Evolutionary conservation across 108 stramenopile genomes (phyloP).

Genomic region (Phaeodactylum tricornutum): DNA sequence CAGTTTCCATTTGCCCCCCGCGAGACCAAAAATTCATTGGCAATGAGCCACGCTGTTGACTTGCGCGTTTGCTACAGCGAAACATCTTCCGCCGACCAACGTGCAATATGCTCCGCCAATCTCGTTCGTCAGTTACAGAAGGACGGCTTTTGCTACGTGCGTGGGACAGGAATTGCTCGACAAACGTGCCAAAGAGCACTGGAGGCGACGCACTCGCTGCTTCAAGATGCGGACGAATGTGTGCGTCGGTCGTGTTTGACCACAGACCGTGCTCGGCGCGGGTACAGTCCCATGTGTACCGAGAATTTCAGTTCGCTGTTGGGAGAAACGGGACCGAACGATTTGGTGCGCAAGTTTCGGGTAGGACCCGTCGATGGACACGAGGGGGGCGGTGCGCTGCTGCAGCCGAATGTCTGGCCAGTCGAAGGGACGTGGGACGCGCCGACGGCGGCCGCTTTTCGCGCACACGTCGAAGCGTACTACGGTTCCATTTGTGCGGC

Average conservation of each 20-base stretch:
- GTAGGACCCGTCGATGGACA: constrained; percentile 28
- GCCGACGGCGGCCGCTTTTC: constrained; percentile 24
- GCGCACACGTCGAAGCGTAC: constrained; percentile 32
- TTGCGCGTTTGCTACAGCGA: constrained; percentile 34
- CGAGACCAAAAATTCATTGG: not conserved
- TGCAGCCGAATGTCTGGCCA: constrained; percentile 64
- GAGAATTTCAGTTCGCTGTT: constrained; percentile 70
- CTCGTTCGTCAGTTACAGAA: constrained; percentile 24
- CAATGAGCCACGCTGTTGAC: constrained; percentile 19
- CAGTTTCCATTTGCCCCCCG: constrained; percentile 65
- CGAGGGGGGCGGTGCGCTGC: constrained; percentile 14
- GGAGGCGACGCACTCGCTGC: constrained; percentile 26
- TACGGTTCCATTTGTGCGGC: constrained; percentile 27
- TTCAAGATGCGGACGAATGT: constrained; percentile 52
- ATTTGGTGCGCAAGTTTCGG: constrained; percentile 65
- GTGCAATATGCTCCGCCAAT: constrained; percentile 10
- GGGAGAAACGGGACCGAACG: constrained; percentile 52
- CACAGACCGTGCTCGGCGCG: constrained; percentile 54
- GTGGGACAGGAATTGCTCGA: constrained; percentile 27
- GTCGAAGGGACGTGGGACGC: constrained; percentile 27
- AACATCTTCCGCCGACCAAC: not conserved
- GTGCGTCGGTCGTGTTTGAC: constrained; percentile 54
- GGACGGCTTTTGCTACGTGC: constrained; percentile 50
- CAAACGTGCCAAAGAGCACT: constrained; percentile 40
- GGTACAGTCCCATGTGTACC: constrained; percentile 54